A percentile compares a stretch with the other conserved stretches of the same genome.
Conservation (phyloP, 768 basidiomycete species). For the Macrolepiota fuliginosa region DNA sequence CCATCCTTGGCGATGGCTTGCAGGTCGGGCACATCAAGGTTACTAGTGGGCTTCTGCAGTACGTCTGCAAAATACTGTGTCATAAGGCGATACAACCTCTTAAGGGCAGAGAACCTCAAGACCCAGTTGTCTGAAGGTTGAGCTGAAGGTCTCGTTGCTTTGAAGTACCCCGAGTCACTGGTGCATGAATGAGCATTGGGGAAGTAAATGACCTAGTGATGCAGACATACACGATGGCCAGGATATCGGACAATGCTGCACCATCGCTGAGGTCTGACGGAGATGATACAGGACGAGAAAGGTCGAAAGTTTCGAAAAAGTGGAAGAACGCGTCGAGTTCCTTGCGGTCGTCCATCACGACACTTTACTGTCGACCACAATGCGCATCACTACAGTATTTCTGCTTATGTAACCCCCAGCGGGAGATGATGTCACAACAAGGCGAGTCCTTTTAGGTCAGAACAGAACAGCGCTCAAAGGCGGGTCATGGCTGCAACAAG, state of each 20-base stretch:
- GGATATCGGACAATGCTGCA: slow-evolving; percentile 68
- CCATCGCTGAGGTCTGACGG: slow-evolving; percentile 80
- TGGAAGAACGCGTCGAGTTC: slow-evolving; percentile 81
- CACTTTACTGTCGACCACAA: background rate
- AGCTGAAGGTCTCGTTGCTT: slow-evolving; percentile 51
- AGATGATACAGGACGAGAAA: slow-evolving; percentile 59
- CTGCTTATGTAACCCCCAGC: background rate
- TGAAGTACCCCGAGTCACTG: slow-evolving; percentile 82
- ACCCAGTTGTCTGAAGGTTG: slow-evolving; percentile 88
- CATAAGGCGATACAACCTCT: slow-evolving; percentile 83
- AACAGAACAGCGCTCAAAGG: too few species aligned
- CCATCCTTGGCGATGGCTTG: slow-evolving; percentile 82
- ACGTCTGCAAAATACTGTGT: slow-evolving; percentile 87
- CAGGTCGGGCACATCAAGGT: slow-evolving; percentile 84
- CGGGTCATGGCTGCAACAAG: slow-evolving; percentile 6
- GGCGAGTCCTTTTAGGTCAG: too few species aligned
- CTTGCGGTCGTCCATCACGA: slow-evolving; percentile 11
- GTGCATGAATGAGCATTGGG: background rate
- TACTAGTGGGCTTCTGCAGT: slow-evolving; percentile 73
- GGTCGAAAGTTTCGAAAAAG: slow-evolving; percentile 74
- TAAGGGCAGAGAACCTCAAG: slow-evolving; percentile 77
- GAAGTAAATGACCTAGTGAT: background rate
- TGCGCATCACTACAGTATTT: background rate
- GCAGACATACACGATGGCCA: slow-evolving; percentile 66
- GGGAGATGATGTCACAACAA: background rate